Conservation (phyloP, 345 rosid genomes). For the Stellera chamaejasme region DNA sequence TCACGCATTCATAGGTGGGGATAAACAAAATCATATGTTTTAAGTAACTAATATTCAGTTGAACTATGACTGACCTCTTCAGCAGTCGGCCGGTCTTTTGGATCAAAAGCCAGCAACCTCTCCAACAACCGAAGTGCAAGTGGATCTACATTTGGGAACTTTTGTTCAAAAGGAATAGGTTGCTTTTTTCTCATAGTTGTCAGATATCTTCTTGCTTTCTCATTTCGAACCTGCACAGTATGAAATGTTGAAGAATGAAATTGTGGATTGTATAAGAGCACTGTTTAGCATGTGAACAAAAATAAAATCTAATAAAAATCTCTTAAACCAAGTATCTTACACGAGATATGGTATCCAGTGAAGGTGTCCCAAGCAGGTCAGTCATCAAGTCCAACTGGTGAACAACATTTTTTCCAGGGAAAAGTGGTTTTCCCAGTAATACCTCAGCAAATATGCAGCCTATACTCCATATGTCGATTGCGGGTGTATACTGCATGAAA, state of each 20-base stretch:
- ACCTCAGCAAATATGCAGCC: conserved; percentile 98
- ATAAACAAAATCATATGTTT: neutral
- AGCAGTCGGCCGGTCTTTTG: conserved; percentile 87
- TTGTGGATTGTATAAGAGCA: neutral
- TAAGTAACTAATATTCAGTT: too few species aligned
- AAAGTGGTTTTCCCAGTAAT: conserved; percentile 75
- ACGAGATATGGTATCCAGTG: conserved; percentile 80
- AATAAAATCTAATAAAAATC: conserved; percentile 3
- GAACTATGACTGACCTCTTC: conserved; percentile 51
- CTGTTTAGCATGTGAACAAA: neutral
- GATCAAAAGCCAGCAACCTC: conserved; percentile 86
- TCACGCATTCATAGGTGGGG: neutral
- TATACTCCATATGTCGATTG: conserved; percentile 96
- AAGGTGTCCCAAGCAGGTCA: conserved; percentile 92
- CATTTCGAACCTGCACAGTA: conserved; percentile 68
- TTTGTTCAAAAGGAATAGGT: conserved; percentile 59
- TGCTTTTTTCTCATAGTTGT: conserved; percentile 94
- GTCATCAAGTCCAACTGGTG: conserved; percentile 97
- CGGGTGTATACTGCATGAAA: conserved; percentile 79
- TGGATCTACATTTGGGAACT: conserved; percentile 84
- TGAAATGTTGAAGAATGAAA: neutral
- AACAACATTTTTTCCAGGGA: conserved; percentile 96
- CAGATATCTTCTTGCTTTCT: conserved; percentile 87
- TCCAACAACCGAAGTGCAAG: conserved; percentile 59
- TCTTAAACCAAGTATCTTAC: conserved; percentile 22